A percentile compares a stretch with the other conserved stretches of the same genome.
phyloP scores from a whole-genome alignment of 2,329 filamentous ascomycete species.

The Samsoniella hepiali region DNA sequence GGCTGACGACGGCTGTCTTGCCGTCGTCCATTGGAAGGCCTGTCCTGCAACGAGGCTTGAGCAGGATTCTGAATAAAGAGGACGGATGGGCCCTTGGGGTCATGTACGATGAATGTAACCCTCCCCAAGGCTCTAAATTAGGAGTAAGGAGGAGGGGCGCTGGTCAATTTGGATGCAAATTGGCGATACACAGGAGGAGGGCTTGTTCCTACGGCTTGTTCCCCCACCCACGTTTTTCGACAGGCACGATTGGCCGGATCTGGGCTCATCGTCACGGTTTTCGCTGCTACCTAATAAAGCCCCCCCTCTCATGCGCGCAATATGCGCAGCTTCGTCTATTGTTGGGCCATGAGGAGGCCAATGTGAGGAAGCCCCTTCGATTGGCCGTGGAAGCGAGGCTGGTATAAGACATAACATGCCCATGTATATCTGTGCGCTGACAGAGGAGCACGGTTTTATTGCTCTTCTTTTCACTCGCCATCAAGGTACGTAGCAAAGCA shows the following conservation, averaged over 20 bases:
- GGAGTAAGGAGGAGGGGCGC: not conserved
- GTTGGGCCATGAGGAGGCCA: not conserved
- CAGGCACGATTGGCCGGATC: not conserved
- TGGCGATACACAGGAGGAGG: not conserved
- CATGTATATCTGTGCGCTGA: not conserved
- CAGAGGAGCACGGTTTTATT: not conserved
- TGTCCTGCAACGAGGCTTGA: not conserved
- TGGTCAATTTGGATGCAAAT: not conserved
- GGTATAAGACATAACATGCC: no score
- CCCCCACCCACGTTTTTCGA: not conserved
- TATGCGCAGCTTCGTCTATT: no score
- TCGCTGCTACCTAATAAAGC: not conserved
- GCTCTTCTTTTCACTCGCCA: not conserved
- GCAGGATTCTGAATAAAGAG: not conserved
- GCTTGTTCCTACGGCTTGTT: not conserved
- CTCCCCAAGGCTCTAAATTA: not conserved
- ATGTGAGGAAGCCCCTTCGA: not conserved
- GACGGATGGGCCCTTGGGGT: not conserved
- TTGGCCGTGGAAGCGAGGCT: no score
- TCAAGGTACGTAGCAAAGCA: slow-evolving; percentile 3
- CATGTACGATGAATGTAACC: slow-evolving; percentile 14
- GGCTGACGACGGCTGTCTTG: no score
- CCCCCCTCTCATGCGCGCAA: no score
- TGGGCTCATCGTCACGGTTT: not conserved
- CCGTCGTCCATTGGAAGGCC: not conserved